Percentiles rank a stretch among this genome's conserved stretches.
Evolutionary conservation across 495 filamentous ascomycete genomes (phyloP).

Genomic region (Penicillium tannophilum): DNA sequence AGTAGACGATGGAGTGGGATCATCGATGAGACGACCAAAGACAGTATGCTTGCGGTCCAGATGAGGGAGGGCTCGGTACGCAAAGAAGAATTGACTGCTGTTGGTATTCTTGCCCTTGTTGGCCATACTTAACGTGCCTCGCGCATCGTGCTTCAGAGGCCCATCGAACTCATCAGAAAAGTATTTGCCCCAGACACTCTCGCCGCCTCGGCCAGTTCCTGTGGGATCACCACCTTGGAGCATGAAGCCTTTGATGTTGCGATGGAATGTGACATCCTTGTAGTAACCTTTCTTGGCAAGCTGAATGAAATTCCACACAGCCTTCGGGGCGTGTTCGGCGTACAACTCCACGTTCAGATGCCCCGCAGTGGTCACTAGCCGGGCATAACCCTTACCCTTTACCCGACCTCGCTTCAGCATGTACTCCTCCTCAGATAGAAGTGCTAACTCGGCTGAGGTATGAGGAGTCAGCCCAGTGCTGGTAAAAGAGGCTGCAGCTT

Average conservation of each 20-base stretch:
- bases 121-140: slow-evolving; percentile 89
- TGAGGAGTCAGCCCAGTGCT: slow-evolving; percentile 91
- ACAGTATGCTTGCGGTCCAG: slow-evolving; percentile 96
- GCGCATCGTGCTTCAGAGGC: slow-evolving; percentile 72
- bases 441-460: slow-evolving; percentile 79
- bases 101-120: slow-evolving; percentile 99
- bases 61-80: slow-evolving; percentile 79
- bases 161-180: slow-evolving; percentile 94
- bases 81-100: slow-evolving; percentile 92
- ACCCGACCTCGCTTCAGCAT: slow-evolving; percentile 89
- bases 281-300: slow-evolving; percentile 91
- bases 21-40: slow-evolving; percentile 83
- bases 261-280: slow-evolving; percentile 77
- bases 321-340: slow-evolving; percentile 84
- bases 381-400: slow-evolving; percentile 86
- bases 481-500: slow-evolving; percentile 91
- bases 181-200: slow-evolving; percentile 84
- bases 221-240: slow-evolving; percentile 82
- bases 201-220: slow-evolving; percentile 80
- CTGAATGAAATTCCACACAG: slow-evolving; percentile 95
- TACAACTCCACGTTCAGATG: slow-evolving; percentile 87
- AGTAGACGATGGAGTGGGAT: slow-evolving; percentile 57
- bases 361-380: slow-evolving; percentile 81
- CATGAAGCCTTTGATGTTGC: slow-evolving; percentile 96
- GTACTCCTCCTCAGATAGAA: slow-evolving; percentile 90